Evolutionary conservation across 73 alveolate genomes (phyloP).

Genomic region (Uronychia setigera): DNA sequence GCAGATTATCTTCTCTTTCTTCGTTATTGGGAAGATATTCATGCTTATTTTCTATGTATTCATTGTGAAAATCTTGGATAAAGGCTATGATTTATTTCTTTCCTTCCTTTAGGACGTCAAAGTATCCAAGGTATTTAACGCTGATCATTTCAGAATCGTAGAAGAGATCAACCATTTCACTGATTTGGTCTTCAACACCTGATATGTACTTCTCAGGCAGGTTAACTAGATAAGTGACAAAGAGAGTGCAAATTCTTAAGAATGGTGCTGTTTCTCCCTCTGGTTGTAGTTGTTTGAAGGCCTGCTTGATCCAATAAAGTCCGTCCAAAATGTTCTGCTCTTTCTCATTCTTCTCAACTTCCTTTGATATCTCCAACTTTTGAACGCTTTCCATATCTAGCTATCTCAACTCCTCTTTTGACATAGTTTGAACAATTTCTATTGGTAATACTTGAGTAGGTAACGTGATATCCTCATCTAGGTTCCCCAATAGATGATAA

Average conservation of each 20-base stretch:
- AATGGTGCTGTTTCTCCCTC: background rate
- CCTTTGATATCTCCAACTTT: background rate
- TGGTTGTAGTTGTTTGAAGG: background rate
- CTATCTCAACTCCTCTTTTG: background rate
- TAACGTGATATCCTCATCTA: background rate
- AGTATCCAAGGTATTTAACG: too few relatives aligned
- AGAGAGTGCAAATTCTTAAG: background rate
- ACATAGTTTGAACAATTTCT: background rate
- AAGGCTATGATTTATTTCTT: too few relatives aligned
- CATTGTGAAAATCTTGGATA: too few relatives aligned
- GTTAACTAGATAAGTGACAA: background rate
- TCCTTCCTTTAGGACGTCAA: too few relatives aligned
- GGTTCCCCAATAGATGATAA: background rate
- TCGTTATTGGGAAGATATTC: too few relatives aligned
- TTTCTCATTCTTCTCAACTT: background rate
- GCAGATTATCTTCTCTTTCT: too few relatives aligned
- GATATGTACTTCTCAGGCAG: too few relatives aligned
- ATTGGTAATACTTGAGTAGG: background rate
- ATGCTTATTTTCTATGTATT: too few relatives aligned
- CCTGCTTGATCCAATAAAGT: background rate
- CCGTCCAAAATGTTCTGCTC: background rate
- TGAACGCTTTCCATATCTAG: background rate
- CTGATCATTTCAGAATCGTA: too few relatives aligned
- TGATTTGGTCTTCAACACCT: too few relatives aligned
- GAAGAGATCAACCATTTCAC: too few relatives aligned